Conservation (phyloP, 768 basidiomycete species). For the Suillus subalutaceus region DNA sequence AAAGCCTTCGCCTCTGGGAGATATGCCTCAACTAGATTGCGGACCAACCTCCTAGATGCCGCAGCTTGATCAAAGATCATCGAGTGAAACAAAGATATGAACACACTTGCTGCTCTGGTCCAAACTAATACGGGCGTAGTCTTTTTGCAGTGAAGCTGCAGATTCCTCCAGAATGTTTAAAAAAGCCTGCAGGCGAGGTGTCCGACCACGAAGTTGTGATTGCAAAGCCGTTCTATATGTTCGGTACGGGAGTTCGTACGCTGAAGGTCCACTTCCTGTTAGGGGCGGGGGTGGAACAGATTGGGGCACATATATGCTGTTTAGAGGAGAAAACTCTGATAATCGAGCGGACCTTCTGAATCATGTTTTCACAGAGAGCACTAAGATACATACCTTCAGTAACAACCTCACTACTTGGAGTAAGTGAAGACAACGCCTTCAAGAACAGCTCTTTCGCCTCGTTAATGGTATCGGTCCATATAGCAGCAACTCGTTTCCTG, state of each 20-base stretch:
- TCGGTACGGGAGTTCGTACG: conserved; percentile 51
- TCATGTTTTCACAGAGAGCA: neutral
- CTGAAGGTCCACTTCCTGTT: conserved; percentile 35
- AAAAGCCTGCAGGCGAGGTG: conserved; percentile 60
- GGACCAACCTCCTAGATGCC: conserved; percentile 40
- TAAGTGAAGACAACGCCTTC: conserved; percentile 37
- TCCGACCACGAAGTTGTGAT: conserved; percentile 67
- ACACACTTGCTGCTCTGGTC: conserved; percentile 49
- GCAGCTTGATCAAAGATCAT: conserved; percentile 8
- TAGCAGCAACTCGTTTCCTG: conserved; percentile 51
- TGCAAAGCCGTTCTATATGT: conserved; percentile 64
- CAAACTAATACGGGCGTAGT: conserved; percentile 50
- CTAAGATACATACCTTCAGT: conserved; percentile 3
- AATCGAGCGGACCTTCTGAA: neutral
- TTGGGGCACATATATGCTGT: conserved; percentile 59
- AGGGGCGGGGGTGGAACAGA: conserved; percentile 50
- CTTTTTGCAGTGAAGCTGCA: conserved; percentile 58
- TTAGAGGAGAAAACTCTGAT: conserved; percentile 54
- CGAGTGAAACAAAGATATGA: neutral
- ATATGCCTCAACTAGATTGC: conserved; percentile 48
- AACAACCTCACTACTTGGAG: neutral
- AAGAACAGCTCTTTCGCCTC: conserved; percentile 50
- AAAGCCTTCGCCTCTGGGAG: conserved; percentile 53
- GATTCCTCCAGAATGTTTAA: conserved; percentile 61
- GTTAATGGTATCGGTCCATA: conserved; percentile 59